Base-by-base conservation (phyloP, 495 filamentous ascomycete genomes). In the Hypoxylon cercidicola region DNA sequence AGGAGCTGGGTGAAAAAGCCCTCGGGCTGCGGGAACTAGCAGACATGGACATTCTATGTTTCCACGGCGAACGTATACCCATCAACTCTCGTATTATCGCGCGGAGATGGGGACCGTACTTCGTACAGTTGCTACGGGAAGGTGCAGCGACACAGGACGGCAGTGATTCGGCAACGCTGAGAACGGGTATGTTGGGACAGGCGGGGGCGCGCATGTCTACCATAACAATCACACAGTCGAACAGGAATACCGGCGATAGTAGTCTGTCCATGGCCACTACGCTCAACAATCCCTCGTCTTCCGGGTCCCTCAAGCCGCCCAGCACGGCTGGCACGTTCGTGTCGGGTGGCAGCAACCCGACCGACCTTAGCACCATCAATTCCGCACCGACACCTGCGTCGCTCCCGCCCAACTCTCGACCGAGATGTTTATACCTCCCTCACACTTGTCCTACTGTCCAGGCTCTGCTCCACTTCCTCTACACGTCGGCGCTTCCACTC, bases 41-140 rank as follows among this genome's bases (percentile, higher is more conserved):
- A n/a, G 95, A 99, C 62, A 98, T 99, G 95, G 95, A 98, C 70
- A 88, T 99, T 37, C 79, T 98, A 20, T 92, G 93, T 30, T 86
- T 97, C 32, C 88, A 88, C 3, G 93, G 94, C 25, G 95, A 98
- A 72, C 86, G 92, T 2, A 91, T 98, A 60, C 92, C 96, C 0
- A 91, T 97, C 55, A 98, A 97, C 75, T 97, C 93, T 12, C 86
- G 92, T 39, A 83, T 99, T 11, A 81, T 97, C 1, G 88, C 91
- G 15, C 85, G 92, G 23, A 82, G 95, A 60, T 99, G 95, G 95
- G 95, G 95, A 0, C 92, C 92, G 2, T 98, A 94, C 69, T 98
- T 99, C 72, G 90, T 94, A 41, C 93, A 96, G 60, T 83, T 97
- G 2, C 83, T 98, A 6, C 86, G 88, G 20, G 92, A 96, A 74